phyloP scores from a whole-genome alignment of 2,329 filamentous ascomycete species.

The Oidium heveae region DNA sequence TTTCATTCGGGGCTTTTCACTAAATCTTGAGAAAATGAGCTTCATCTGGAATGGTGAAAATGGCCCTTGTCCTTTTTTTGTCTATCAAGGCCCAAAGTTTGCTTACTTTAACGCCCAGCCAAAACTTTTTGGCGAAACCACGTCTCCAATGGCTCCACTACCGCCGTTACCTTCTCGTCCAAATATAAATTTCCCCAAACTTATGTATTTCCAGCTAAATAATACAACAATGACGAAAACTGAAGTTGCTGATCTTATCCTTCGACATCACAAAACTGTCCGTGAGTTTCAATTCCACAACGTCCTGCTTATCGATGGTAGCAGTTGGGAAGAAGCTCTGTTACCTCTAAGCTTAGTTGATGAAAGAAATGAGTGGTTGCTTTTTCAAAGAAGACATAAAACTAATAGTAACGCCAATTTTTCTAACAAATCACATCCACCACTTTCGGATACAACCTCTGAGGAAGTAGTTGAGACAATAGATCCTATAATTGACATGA shows the following conservation, averaged over 20 bases:
- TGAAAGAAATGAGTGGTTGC: slow-evolving; percentile 16
- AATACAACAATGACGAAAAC: slow-evolving; percentile 47
- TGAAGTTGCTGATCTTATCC: slow-evolving; percentile 46
- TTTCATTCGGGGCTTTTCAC: slow-evolving; percentile 47
- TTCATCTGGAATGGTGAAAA: slow-evolving; percentile 55
- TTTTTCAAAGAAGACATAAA: slow-evolving; percentile 15
- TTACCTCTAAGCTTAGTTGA: slow-evolving; percentile 32
- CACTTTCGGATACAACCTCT: too few relatives aligned
- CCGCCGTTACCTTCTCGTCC: too few relatives aligned
- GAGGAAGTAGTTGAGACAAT: too few relatives aligned
- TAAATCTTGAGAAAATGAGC: slow-evolving; percentile 38
- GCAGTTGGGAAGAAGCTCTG: slow-evolving; percentile 65
- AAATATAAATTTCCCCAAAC: too few relatives aligned
- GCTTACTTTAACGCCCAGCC: slow-evolving; percentile 13
- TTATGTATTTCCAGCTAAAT: background rate
- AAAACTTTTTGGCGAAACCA: too few relatives aligned
- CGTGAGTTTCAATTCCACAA: slow-evolving; percentile 62
- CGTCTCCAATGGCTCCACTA: too few relatives aligned
- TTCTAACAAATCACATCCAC: too few relatives aligned
- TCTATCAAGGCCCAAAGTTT: slow-evolving; percentile 40
- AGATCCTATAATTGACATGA: too few relatives aligned
- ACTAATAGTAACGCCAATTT: background rate
- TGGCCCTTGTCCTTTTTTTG: slow-evolving; percentile 48
- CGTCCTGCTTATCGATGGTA: slow-evolving; percentile 38
- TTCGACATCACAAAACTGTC: slow-evolving; percentile 38